Conservation (phyloP, 495 filamentous ascomycete species). For the Trichodelitschia bisporula region DNA sequence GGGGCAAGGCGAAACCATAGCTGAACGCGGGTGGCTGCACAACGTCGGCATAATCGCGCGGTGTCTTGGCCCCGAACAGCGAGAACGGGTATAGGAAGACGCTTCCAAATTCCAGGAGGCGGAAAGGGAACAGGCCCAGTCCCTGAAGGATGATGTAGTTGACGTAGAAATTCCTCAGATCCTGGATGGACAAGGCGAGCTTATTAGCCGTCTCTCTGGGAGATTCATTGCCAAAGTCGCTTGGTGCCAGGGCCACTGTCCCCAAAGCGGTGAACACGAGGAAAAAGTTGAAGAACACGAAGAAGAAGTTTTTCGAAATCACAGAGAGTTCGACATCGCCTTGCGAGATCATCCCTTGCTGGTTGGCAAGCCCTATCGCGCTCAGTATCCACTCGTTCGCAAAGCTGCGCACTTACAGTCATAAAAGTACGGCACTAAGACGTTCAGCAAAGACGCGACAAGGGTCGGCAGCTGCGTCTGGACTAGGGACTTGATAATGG, state of each 20-base stretch:
- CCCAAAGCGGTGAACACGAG: constrained; percentile 81
- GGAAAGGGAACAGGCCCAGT: constrained; percentile 75
- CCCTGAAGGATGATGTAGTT: constrained; percentile 91
- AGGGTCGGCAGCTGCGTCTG: constrained; percentile 72
- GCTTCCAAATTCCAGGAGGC: constrained; percentile 72
- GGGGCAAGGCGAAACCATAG: constrained; percentile 88
- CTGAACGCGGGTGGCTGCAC: constrained; percentile 68
- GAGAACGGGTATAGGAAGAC: constrained; percentile 65
- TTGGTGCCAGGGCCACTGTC: background rate
- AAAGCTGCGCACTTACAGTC: constrained; percentile 54
- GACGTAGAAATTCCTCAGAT: constrained; percentile 61
- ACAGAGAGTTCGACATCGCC: constrained; percentile 86
- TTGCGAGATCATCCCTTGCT: constrained; percentile 84
- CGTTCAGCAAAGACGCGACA: constrained; percentile 59
- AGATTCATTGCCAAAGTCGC: background rate
- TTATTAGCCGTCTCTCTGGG: constrained; percentile 23
- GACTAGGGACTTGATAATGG: constrained; percentile 47
- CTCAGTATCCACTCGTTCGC: background rate
- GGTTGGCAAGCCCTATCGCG: constrained; percentile 40
- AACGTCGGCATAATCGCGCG: constrained; percentile 67
- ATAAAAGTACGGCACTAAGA: constrained; percentile 83
- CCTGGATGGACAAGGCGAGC: constrained; percentile 50
- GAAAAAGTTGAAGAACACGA: constrained; percentile 98
- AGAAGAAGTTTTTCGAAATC: constrained; percentile 98
- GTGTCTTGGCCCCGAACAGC: constrained; percentile 58